Evolutionary conservation across 768 basidiomycete genomes (phyloP), one percentile per base, ranked within the genome.

Genomic region (Basidioascus undulatus): DNA sequence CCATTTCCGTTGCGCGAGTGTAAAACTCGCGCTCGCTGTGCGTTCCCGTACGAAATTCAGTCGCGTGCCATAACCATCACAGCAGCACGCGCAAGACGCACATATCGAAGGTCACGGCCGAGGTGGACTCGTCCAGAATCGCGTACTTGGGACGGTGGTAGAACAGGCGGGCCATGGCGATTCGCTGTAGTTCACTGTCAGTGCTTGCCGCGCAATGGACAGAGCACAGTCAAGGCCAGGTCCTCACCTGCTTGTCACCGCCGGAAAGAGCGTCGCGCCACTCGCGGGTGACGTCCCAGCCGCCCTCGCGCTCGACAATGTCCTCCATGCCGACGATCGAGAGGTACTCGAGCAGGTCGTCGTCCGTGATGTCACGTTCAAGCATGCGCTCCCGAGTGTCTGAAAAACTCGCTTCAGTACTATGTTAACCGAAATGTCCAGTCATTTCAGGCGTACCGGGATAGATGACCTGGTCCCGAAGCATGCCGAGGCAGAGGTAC

Each of bases 141-240:
- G 87, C 89, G 50, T 89, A 94, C 83, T 83, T 87, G 9, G 89
- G 89, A 43, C 68, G 64, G 54, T 96, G 89, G 57, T 98, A 98
- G 55, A 94, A 98, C 49, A 98, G 57, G 49, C 89, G 64, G 11
- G 84, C 89, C 84, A 89, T 94, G 0, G 89, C 89, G 43, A 96
- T 77, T 61, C 87, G 75, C 46, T n/a, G n/a, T n/a, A n/a, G n/a
- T n/a, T n/a, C n/a, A n/a, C 38, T 46, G 45, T 27, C 42, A 42
- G 26, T 46, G 41, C 11, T 41, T 41, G n/a, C 45, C 45, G 4
- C 32, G n/a, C n/a, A 33, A 6, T 11, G 11, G 4, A 5, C 32
- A n/a, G n/a, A n/a, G n/a, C n/a, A n/a, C n/a, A n/a, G n/a, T n/a
- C n/a, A n/a, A n/a, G n/a, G n/a, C n/a, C n/a, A n/a, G 27, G 46